A percentile compares a stretch with the other conserved stretches of the same genome.
phyloP scores from a whole-genome alignment of 768 basidiomycete genomes.

The Chiua virens region DNA sequence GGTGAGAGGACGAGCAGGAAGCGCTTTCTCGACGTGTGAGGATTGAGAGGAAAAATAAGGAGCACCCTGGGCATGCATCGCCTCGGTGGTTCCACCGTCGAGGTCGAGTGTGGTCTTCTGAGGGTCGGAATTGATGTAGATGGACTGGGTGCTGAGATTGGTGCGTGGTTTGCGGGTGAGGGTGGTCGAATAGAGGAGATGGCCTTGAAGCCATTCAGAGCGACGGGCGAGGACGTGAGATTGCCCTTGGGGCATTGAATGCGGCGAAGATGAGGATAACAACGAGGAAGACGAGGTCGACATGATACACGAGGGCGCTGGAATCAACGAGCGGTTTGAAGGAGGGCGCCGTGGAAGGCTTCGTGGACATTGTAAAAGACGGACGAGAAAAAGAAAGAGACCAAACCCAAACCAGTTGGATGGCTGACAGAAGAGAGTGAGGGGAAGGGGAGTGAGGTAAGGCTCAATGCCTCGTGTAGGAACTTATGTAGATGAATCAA shows the following conservation, averaged over 20 bases:
- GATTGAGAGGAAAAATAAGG: slow-evolving; percentile 1
- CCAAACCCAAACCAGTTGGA: slow-evolving; percentile 6
- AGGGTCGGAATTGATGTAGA: slow-evolving; percentile 13
- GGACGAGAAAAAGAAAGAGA: slow-evolving; percentile 3
- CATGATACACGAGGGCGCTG: slow-evolving; percentile 31
- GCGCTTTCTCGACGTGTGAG: slow-evolving; percentile 11
- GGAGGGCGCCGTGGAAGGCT: neutral
- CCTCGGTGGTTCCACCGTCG: slow-evolving; percentile 13
- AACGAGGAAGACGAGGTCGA: slow-evolving; percentile 47
- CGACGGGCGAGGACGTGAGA: slow-evolving; percentile 50
- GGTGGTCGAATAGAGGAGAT: slow-evolving; percentile 38
- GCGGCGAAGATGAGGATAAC: slow-evolving; percentile 41
- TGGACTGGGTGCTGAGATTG: slow-evolving; percentile 16
- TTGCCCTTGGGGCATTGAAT: slow-evolving; percentile 49
- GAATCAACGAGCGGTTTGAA: neutral
- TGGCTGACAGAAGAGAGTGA: neutral
- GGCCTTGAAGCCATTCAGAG: slow-evolving; percentile 53
- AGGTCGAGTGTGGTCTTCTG: slow-evolving; percentile 14
- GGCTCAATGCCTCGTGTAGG: no score
- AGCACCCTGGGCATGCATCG: slow-evolving; percentile 1
- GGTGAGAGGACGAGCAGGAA: slow-evolving; percentile 14
- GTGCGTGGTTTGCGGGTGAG: slow-evolving; percentile 5
- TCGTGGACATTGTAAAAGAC: slow-evolving; percentile 16
- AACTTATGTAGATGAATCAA: no score
- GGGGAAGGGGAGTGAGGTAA: no score